Evolutionary conservation across 176 grass and related monocot species (phyloP).

Genomic region (Paspalum vaginatum): DNA sequence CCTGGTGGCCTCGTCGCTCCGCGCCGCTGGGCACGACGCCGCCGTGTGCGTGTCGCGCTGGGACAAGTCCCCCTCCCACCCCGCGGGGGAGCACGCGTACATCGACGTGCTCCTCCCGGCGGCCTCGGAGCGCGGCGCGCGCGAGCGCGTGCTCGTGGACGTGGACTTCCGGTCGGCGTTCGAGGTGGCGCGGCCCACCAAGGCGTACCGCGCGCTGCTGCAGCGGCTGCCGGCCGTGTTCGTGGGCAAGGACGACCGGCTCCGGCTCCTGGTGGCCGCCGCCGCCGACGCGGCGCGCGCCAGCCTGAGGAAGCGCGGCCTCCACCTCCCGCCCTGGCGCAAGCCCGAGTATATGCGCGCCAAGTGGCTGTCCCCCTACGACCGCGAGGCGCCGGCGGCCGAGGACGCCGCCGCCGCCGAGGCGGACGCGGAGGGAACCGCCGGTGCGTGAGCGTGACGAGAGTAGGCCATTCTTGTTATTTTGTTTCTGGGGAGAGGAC

Average conservation of each 20-base stretch:
- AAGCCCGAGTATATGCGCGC: slow-evolving; percentile 91
- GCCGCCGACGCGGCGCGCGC: slow-evolving; percentile 56
- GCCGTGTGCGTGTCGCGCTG: slow-evolving; percentile 64
- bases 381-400: slow-evolving; percentile 26
- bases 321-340: slow-evolving; percentile 84
- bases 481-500: neutral
- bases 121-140: slow-evolving; percentile 33
- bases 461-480: slow-evolving; percentile 15
- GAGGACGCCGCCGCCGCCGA: slow-evolving; percentile 8
- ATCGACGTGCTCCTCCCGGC: slow-evolving; percentile 61
- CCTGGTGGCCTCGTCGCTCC: slow-evolving; percentile 53
- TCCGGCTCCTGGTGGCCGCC: slow-evolving; percentile 62
- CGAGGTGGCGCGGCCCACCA: slow-evolving; percentile 73
- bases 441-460: slow-evolving; percentile 30
- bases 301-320: slow-evolving; percentile 76
- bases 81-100: slow-evolving; percentile 69
- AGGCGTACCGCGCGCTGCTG: slow-evolving; percentile 61
- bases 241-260: slow-evolving; percentile 72
- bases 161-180: slow-evolving; percentile 75
- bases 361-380: slow-evolving; percentile 81
- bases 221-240: slow-evolving; percentile 67
- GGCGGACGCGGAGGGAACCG: slow-evolving; percentile 37
- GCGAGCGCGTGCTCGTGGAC: slow-evolving; percentile 66
- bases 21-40: slow-evolving; percentile 53
- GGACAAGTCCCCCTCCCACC: slow-evolving; percentile 58